Conservation (phyloP, 768 basidiomycete genomes). For the Tylopilus sp. region DNA sequence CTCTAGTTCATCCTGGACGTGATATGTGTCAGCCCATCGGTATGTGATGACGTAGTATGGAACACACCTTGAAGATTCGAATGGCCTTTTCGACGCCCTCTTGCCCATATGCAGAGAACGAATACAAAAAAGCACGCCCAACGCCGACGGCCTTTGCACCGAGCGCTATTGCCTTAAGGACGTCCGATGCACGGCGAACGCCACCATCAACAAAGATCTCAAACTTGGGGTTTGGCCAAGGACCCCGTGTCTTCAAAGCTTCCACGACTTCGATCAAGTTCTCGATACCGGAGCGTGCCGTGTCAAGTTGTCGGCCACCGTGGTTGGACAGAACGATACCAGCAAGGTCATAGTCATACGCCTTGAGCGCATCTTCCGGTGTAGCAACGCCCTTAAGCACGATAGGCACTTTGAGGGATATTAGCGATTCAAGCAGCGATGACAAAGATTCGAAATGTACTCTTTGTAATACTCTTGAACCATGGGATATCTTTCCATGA, state of each 20-base stretch:
- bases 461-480: conserved; percentile 74
- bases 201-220: conserved; percentile 92
- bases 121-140: conserved; percentile 80
- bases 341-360: conserved; percentile 67
- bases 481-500: conserved; percentile 63
- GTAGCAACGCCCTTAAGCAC: conserved; percentile 80
- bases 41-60: conserved; percentile 57
- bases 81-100: conserved; percentile 84
- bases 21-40: not conserved
- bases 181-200: conserved; percentile 82
- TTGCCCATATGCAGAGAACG: conserved; percentile 80
- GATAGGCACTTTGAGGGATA: conserved; percentile 61
- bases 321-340: conserved; percentile 81
- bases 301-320: conserved; percentile 63
- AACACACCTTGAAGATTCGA: conserved; percentile 63
- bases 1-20: conserved; percentile 80
- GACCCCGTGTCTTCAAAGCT: conserved; percentile 62
- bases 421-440: not conserved
- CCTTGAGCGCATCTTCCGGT: conserved; percentile 81
- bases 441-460: conserved; percentile 30
- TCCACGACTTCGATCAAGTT: conserved; percentile 76
- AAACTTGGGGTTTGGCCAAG: conserved; percentile 74
- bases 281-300: conserved; percentile 80
- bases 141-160: conserved; percentile 81
- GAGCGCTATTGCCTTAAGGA: conserved; percentile 78